Percentiles rank a stretch among this genome's conserved stretches.
Evolutionary conservation across 2,329 filamentous ascomycete genomes (phyloP).

Genomic region (Fusarium cyanostomum): DNA sequence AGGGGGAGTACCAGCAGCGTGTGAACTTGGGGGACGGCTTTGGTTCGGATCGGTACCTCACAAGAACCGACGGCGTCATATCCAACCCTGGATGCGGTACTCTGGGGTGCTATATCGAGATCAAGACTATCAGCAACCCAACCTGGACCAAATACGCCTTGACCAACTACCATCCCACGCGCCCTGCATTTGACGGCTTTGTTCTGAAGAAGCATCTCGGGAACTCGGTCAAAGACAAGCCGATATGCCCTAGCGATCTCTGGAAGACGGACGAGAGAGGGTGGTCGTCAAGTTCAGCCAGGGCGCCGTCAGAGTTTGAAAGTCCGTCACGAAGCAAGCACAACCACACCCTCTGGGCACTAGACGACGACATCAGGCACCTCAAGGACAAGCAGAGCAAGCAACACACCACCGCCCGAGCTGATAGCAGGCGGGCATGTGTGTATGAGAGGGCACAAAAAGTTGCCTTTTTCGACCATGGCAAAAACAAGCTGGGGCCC

Average conservation of each 20-base stretch:
- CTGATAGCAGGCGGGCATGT: background rate
- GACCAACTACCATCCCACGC: conserved; percentile 1
- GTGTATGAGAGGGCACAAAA: background rate
- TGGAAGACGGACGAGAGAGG: background rate
- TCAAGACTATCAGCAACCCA: background rate
- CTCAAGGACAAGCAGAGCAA: background rate
- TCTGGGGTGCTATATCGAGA: background rate
- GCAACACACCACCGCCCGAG: background rate
- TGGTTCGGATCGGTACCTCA: background rate
- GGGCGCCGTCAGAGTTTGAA: background rate
- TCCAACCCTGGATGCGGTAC: background rate
- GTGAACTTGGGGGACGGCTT: background rate
- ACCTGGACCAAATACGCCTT: background rate
- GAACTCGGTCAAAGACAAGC: background rate
- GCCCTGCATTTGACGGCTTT: background rate
- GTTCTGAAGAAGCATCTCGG: background rate
- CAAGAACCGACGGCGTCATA: background rate
- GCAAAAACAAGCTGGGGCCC: background rate
- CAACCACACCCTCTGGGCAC: background rate
- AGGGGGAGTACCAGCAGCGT: background rate
- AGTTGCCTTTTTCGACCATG: background rate
- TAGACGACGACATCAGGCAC: background rate
- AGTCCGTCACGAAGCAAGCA: background rate
- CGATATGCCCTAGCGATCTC: background rate
- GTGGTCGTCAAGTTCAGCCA: background rate